Base-by-base conservation (phyloP, 805 yeast genomes). In the Kazachstania psychrophila region DNA sequence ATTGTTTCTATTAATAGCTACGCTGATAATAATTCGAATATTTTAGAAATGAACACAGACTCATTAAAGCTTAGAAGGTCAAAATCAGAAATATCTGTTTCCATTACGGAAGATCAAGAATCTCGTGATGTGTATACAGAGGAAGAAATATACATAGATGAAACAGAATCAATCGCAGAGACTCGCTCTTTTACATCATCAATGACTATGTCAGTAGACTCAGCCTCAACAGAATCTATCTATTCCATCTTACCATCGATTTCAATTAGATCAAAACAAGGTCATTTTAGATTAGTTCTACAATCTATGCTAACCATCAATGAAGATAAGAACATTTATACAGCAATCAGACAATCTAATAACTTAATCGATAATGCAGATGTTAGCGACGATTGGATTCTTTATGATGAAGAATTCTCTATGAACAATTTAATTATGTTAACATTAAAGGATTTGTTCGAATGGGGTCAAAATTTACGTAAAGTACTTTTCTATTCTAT, bases 351-450 rank as follows among this genome's bases (percentile, higher is more conserved):
- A 38, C 62, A 59, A 37, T 52, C 58, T 5, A 56, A 56, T 33
- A 56, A 52, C 35, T 43, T 48, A 24, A 52, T 54, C 1, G 44
- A 48, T 15, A 47, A 41, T 7, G 61, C 62, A 4, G 48, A 52
- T 41, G 48, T 59, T 26, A 53, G 54, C 12, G 68, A 64, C 38
- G 69, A 66, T 37, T 66, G 70, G 70, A 46, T 65, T 12, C 44
- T 65, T 3, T 66, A 65, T 36, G 70, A 66, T 44, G 55, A 60
- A 3, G 45, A 52, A 3, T 66, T 64, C 37, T 56, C 65, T 5
- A 51, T 65, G 56, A 45, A 58, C 17, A 64, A 66, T 41, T 42
- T 65, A 28, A 42, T 39, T 20, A 45, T 48, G 35, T 34, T 47
- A 23, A 40, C 49, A 10, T 37, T 48, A 29, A 36, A 40, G 19